A percentile compares a stretch with the other conserved stretches of the same genome.
Evolutionary conservation across 345 rosid species (phyloP).

Genomic region (Excoecaria agallocha): DNA sequence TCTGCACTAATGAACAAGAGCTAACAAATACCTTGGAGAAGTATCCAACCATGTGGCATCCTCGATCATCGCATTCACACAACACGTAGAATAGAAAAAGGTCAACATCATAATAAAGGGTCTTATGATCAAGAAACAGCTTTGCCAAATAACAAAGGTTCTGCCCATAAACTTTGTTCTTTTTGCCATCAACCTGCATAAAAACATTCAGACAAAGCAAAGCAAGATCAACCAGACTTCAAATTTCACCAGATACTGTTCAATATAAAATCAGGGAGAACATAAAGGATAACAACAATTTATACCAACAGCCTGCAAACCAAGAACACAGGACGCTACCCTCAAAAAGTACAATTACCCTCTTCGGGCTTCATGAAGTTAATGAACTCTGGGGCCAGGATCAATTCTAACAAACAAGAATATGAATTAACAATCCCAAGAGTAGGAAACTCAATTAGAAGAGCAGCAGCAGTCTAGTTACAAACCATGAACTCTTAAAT

Average conservation of each 20-base stretch:
- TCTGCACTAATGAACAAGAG: background rate
- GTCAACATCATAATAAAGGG: conserved; percentile 97
- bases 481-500: background rate
- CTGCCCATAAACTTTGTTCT: conserved; percentile 98
- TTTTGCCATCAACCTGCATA: conserved; percentile 80
- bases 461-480: background rate
- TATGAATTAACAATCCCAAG: background rate
- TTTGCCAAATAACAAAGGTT: conserved; percentile 97
- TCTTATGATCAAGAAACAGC: conserved; percentile 97
- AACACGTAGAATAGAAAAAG: conserved; percentile 85
- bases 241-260: no score
- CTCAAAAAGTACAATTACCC: background rate
- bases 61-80: conserved; percentile 99
- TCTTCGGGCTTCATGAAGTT: background rate
- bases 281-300: background rate
- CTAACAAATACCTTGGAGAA: conserved; percentile 75
- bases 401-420: background rate
- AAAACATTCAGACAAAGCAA: conserved; percentile 9
- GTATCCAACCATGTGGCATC: conserved; percentile 99
- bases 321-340: background rate
- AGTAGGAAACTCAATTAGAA: background rate
- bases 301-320: background rate
- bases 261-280: background rate
- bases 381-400: background rate
- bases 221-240: conserved; percentile 1